Conservation (phyloP, 2,329 filamentous ascomycete species). For the Aspergillus ibericus region DNA sequence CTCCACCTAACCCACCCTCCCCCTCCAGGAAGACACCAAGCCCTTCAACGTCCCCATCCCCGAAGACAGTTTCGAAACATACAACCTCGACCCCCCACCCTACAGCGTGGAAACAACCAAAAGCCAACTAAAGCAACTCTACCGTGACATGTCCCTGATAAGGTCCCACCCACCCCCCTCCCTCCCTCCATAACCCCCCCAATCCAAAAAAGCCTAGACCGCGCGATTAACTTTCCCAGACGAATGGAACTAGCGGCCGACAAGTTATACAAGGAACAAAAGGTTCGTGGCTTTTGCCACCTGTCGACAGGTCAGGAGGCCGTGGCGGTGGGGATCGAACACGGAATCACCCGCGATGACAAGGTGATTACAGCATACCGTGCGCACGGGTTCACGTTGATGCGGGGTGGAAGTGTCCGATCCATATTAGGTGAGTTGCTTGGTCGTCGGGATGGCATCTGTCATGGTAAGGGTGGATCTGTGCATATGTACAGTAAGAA, state of each 20-base stretch:
- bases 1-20: not conserved
- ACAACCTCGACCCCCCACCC: conserved; percentile 89
- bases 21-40: conserved; percentile 75
- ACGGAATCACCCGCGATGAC: conserved; percentile 83
- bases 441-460: conserved; percentile 88
- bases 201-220: not conserved
- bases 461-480: conserved; percentile 94
- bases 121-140: conserved; percentile 94
- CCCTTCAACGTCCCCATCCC: conserved; percentile 83
- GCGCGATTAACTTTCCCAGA: conserved; percentile 48
- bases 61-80: conserved; percentile 96
- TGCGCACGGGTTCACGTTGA: conserved; percentile 93
- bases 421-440: conserved; percentile 93
- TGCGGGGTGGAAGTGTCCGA: conserved; percentile 84
- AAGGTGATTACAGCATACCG: conserved; percentile 95
- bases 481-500: conserved; percentile 99
- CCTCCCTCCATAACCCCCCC: not conserved
- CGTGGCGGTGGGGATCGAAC: conserved; percentile 91
- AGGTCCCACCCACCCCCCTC: conserved; percentile 61
- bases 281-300: conserved; percentile 98
- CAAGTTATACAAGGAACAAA: conserved; percentile 97
- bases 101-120: conserved; percentile 90
- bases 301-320: conserved; percentile 95
- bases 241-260: conserved; percentile 99
- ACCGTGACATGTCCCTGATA: conserved; percentile 89